A percentile compares a stretch with the other conserved stretches of the same genome.
These are phyloP conservation scores for Heliamphora pulchella DNA, from an alignment of 179 eudicot species.

Conservation along the genomic window DNA sequence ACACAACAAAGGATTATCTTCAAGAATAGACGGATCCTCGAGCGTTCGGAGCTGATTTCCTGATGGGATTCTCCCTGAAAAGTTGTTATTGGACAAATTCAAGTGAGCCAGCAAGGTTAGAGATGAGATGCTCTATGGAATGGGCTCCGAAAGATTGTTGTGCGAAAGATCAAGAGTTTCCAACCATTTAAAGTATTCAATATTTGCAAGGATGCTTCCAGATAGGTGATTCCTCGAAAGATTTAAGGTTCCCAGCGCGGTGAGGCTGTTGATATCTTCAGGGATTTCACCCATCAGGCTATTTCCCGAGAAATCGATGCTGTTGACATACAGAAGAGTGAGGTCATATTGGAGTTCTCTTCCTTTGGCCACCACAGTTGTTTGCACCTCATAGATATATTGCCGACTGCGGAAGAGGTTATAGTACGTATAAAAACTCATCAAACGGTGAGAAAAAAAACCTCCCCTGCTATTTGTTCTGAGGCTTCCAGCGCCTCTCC, in stretches of 20 bases:
- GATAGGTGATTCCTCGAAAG: constrained; percentile 5
- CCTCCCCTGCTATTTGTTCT: too few relatives aligned
- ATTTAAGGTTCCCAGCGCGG: not conserved
- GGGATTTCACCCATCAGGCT: constrained; percentile 10
- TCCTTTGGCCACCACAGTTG: constrained; percentile 12
- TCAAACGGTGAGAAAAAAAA: too few relatives aligned
- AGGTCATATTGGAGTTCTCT: not conserved
- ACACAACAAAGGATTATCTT: not conserved
- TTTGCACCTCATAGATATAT: not conserved
- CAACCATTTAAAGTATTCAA: not conserved
- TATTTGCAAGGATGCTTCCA: constrained; percentile 8
- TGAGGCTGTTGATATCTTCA: not conserved
- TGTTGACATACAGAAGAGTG: not conserved
- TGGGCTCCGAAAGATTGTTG: not conserved
- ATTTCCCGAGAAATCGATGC: constrained; percentile 16
- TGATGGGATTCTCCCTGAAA: constrained; percentile 13
- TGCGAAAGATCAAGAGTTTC: not conserved
- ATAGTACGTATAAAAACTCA: too few relatives aligned
- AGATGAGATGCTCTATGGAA: not conserved
- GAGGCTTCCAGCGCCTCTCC: too few relatives aligned
- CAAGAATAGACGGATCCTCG: not conserved
- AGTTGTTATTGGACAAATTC: constrained; percentile 11
- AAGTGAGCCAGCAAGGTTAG: not conserved
- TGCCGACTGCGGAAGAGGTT: not conserved
- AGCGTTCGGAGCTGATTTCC: constrained; percentile 9